These are phyloP conservation scores for Saturnispora besseyi DNA, from an alignment of 805 yeast species.

Conservation along the genomic window DNA sequence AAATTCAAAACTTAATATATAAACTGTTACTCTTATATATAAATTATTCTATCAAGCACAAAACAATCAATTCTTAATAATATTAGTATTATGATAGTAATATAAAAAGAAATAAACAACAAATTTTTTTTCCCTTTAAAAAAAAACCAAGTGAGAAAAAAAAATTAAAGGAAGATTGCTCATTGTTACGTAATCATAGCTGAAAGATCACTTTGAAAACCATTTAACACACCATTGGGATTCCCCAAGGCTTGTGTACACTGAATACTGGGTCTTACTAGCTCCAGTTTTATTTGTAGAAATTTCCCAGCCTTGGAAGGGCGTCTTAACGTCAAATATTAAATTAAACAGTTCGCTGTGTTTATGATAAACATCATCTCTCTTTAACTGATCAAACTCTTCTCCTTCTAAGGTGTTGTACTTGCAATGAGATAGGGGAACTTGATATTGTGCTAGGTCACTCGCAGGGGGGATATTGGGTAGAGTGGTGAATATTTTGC, in stretches of 20 bases:
- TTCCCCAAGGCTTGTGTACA: not conserved
- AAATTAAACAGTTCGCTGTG: not conserved
- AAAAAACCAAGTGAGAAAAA: not conserved
- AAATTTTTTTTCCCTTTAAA: not conserved
- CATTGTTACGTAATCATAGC: not conserved
- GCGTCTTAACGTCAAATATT: not conserved
- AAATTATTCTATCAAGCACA: not conserved
- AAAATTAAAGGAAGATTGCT: not conserved
- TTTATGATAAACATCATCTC: constrained; percentile 6
- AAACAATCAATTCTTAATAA: not conserved
- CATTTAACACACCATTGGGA: not conserved
- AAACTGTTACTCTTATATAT: not conserved
- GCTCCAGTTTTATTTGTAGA: constrained; percentile 1
- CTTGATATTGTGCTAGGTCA: constrained; percentile 5
- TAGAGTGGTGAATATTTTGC: constrained; percentile 20
- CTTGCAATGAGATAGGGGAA: constrained; percentile 4
- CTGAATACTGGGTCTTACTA: not conserved
- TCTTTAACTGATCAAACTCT: constrained; percentile 13
- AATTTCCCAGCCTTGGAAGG: constrained; percentile 3
- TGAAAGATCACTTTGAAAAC: not conserved
- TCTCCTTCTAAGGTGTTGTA: constrained; percentile 8
- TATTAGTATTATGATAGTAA: not conserved
- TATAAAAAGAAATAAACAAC: not conserved
- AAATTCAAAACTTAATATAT: not conserved
- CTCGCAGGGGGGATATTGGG: constrained; percentile 21